A percentile compares a stretch with the other conserved stretches of the same genome.
phyloP scores from a whole-genome alignment of 2,329 filamentous ascomycete species.

The Scedosporium boydii region DNA sequence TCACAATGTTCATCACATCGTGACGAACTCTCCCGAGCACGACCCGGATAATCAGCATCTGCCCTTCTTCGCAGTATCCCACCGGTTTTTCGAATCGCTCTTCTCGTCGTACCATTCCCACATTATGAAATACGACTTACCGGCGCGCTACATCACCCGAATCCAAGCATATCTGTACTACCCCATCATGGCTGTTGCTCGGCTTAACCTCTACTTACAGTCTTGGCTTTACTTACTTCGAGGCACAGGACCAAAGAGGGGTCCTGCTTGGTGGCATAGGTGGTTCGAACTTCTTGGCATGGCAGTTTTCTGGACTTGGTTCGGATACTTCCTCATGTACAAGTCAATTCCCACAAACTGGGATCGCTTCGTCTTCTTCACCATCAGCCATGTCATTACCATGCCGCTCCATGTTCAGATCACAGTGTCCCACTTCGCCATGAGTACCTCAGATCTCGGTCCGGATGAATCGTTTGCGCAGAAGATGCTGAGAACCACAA shows the following conservation, averaged over 20 bases:
- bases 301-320: conserved; percentile 78
- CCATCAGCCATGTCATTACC: conserved; percentile 72
- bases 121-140: conserved; percentile 66
- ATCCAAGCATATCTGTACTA: conserved; percentile 80
- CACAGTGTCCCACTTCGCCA: conserved; percentile 84
- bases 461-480: conserved; percentile 80
- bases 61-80: conserved; percentile 80
- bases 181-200: conserved; percentile 66
- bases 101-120: conserved; percentile 77
- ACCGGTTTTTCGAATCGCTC: conserved; percentile 65
- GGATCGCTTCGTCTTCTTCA: conserved; percentile 62
- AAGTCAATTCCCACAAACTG: conserved; percentile 58
- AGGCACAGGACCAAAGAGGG: conserved; percentile 61
- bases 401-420: conserved; percentile 83
- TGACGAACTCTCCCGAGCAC: conserved; percentile 91
- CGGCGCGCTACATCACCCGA: conserved; percentile 61
- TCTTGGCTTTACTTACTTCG: conserved; percentile 70
- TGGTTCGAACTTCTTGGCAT: conserved; percentile 72
- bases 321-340: conserved; percentile 75
- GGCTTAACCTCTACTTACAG: conserved; percentile 78
- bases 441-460: conserved; percentile 82
- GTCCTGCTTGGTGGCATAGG: conserved; percentile 73
- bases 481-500: conserved; percentile 84
- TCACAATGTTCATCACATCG: conserved; percentile 94
- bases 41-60: conserved; percentile 92